Percentiles rank a stretch among this genome's conserved stretches.
These are phyloP conservation scores for Juglanconis oblonga DNA, from an alignment of 2,329 filamentous ascomycete species.

Conservation along the genomic window DNA sequence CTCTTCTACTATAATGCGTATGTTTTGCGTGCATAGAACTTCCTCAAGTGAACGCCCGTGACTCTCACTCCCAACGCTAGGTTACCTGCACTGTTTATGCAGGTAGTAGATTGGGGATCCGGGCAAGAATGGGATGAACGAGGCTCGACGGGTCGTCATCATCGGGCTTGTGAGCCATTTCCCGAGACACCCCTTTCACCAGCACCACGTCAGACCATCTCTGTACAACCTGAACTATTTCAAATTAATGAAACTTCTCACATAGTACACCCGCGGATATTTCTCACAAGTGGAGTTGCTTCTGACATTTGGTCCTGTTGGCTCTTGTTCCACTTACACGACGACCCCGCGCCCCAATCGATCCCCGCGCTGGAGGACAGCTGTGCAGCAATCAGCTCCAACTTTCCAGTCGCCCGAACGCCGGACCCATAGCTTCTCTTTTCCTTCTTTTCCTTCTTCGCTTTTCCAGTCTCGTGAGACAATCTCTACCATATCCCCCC, in stretches of 20 bases:
- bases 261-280: neutral
- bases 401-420: neutral
- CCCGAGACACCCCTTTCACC: too few relatives aligned
- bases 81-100: neutral
- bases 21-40: neutral
- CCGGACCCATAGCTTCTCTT: neutral
- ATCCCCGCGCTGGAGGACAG: neutral
- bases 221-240: too few relatives aligned
- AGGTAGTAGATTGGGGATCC: neutral
- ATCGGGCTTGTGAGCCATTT: too few relatives aligned
- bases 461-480: neutral
- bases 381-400: neutral
- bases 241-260: too few relatives aligned
- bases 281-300: neutral
- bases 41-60: neutral
- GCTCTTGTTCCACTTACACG: constrained; percentile 2
- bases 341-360: neutral
- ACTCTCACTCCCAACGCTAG: too few relatives aligned
- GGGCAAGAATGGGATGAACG: neutral
- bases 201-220: too few relatives aligned
- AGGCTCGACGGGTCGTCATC: neutral
- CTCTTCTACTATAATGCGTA: neutral
- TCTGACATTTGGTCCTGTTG: neutral
- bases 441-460: neutral
- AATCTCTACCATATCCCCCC: neutral